Evolutionary conservation across 2,329 filamentous ascomycete species (phyloP).

Genomic region (Gnomoniopsis sp.): DNA sequence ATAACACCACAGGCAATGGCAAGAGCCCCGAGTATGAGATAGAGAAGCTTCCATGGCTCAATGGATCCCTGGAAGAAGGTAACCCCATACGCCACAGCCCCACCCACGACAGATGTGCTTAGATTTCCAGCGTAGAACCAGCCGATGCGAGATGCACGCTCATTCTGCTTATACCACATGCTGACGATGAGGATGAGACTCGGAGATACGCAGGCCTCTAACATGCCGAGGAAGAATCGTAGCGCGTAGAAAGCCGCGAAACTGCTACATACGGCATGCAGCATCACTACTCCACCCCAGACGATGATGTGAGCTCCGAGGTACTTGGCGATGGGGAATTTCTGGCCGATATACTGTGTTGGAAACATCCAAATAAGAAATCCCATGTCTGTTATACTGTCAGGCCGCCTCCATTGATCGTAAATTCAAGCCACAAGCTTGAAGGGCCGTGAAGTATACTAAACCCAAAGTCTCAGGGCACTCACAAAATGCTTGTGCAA

Average conservation of each 20-base stretch:
- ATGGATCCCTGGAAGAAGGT: background rate
- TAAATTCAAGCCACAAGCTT: no score
- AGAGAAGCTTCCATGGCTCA: conserved; percentile 9
- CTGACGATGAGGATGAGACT: conserved; percentile 24
- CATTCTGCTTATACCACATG: conserved; percentile 25
- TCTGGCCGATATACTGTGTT: conserved; percentile 31
- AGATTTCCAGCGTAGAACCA: conserved; percentile 4
- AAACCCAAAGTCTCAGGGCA: background rate
- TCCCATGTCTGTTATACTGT: background rate
- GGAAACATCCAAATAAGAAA: conserved; percentile 12
- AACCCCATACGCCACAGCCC: conserved; percentile 11
- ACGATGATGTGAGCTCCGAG: conserved; percentile 33
- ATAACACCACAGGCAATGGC: conserved; percentile 36
- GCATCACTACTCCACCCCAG: conserved; percentile 35
- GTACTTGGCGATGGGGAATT: conserved; percentile 32
- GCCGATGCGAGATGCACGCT: conserved; percentile 7
- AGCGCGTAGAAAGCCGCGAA: conserved; percentile 22
- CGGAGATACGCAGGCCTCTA: conserved; percentile 25
- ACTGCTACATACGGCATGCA: conserved; percentile 20
- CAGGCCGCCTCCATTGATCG: background rate
- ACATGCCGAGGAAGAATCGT: conserved; percentile 23
- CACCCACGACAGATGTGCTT: conserved; percentile 10
- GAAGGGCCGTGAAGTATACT: background rate
- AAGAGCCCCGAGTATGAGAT: conserved; percentile 1
- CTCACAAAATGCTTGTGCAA: conserved; percentile 14